phyloP scores from a whole-genome alignment of 805 yeast species.

The Tanozyma kutaoensis region DNA sequence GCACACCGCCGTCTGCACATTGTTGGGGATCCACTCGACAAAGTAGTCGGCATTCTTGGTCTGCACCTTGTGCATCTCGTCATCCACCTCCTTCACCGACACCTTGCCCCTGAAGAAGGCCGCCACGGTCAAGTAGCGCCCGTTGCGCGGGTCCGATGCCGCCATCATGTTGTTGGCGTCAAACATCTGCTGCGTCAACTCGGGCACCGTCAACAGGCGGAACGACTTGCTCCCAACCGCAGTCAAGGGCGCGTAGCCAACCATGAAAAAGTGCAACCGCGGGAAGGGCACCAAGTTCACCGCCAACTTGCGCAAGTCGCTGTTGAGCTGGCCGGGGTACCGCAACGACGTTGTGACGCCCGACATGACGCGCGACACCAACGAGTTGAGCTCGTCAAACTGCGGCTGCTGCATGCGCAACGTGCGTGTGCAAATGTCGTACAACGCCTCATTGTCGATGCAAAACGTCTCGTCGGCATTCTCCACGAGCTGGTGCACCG shows the following conservation, averaged over 20 bases:
- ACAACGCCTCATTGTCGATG: slow-evolving; percentile 87
- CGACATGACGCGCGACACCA: slow-evolving; percentile 86
- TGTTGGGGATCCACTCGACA: slow-evolving; percentile 94
- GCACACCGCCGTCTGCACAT: slow-evolving; percentile 89
- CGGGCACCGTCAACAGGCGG: slow-evolving; percentile 78
- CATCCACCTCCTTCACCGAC: slow-evolving; percentile 87
- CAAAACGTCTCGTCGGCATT: slow-evolving; percentile 89
- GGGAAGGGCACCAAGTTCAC: slow-evolving; percentile 93
- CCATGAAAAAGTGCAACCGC: slow-evolving; percentile 90
- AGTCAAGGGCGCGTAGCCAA: slow-evolving; percentile 87
- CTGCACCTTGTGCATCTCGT: slow-evolving; percentile 79
- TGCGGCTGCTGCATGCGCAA: slow-evolving; percentile 70
- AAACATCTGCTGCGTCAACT: slow-evolving; percentile 87
- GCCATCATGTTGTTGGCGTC: slow-evolving; percentile 94
- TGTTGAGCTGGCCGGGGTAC: slow-evolving; percentile 90
- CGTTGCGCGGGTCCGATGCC: slow-evolving; percentile 82
- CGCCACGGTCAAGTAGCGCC: slow-evolving; percentile 85
- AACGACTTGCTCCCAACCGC: slow-evolving; percentile 71
- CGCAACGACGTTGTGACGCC: slow-evolving; percentile 91
- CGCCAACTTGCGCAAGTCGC: slow-evolving; percentile 85
- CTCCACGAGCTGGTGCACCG: slow-evolving; percentile 85
- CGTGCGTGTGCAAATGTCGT: slow-evolving; percentile 79
- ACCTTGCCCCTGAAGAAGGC: slow-evolving; percentile 92
- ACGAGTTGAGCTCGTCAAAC: slow-evolving; percentile 64
- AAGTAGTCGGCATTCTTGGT: slow-evolving; percentile 70